Evolutionary conservation across 768 basidiomycete genomes (phyloP).

Genomic region (Lactarius tabidus): DNA sequence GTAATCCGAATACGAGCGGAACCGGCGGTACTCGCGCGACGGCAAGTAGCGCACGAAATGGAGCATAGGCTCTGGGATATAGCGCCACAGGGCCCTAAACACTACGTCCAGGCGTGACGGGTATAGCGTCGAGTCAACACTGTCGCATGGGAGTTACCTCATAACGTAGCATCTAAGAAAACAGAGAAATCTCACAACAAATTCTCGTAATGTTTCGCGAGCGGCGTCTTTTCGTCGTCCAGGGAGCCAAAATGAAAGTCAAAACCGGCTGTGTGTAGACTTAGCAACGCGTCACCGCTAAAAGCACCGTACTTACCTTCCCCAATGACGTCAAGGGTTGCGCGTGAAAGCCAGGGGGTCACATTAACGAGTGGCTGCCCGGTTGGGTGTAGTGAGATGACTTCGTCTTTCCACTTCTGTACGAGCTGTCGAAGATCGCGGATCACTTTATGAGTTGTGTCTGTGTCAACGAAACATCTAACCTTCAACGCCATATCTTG

Average conservation of each 20-base stretch:
- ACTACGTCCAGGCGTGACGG: conserved; percentile 18
- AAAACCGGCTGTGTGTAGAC: conserved; percentile 18
- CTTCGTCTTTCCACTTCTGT: conserved; percentile 31
- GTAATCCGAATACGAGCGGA: conserved; percentile 15
- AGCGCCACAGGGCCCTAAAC: conserved; percentile 20
- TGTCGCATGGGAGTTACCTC: background rate
- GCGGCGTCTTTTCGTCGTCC: conserved; percentile 9
- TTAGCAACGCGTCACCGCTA: background rate
- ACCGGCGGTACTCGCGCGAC: conserved; percentile 19
- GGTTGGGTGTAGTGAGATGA: conserved; percentile 13
- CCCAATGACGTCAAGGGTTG: conserved; percentile 30
- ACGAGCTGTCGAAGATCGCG: conserved; percentile 22
- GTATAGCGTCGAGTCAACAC: conserved; percentile 23
- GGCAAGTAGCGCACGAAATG: conserved; percentile 23
- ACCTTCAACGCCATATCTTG: conserved; percentile 17
- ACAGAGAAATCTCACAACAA: conserved; percentile 17
- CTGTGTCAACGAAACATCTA: background rate
- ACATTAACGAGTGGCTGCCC: conserved; percentile 25
- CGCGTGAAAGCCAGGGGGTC: conserved; percentile 27
- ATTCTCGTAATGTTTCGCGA: conserved; percentile 15
- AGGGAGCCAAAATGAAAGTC: conserved; percentile 22
- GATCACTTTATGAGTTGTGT: background rate
- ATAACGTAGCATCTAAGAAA: background rate
- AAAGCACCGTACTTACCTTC: conserved; percentile 23
- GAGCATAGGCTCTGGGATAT: conserved; percentile 18